Evolutionary conservation across 441 rosid genomes (phyloP).

Genomic region (Croton laevigatus): DNA sequence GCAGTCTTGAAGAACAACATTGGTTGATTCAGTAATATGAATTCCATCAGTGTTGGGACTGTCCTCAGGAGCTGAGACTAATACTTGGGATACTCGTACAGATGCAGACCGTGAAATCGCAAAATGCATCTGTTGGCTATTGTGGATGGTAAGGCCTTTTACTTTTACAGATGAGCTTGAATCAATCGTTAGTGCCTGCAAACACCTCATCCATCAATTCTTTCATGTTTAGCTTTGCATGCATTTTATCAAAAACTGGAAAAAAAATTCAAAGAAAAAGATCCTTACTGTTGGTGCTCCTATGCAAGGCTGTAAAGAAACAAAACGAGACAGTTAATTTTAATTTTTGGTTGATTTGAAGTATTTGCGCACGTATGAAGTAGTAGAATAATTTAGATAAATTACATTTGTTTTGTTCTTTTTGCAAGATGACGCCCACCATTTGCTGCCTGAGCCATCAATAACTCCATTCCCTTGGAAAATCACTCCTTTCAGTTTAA

Average conservation of each 20-base stretch:
- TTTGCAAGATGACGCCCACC: conserved; percentile 99
- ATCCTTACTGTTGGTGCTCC: conserved; percentile 81
- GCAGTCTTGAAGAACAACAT: conserved; percentile 72
- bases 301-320: conserved; percentile 76
- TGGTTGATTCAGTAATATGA: conserved; percentile 83
- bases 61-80: conserved; percentile 78
- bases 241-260: conserved; percentile 14
- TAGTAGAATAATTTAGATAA: conserved; percentile 13
- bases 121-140: conserved; percentile 96
- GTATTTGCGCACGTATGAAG: conserved; percentile 10
- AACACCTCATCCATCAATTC: conserved; percentile 21
- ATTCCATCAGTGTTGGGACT: conserved; percentile 99
- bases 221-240: conserved; percentile 3
- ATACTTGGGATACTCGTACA: conserved; percentile 59
- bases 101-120: conserved; percentile 65
- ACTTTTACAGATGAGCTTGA: conserved; percentile 75
- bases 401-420: conserved; percentile 83
- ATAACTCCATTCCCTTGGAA: conserved; percentile 90
- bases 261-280: conserved; percentile 16
- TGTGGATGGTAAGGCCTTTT: conserved; percentile 74
- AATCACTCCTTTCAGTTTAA: conserved; percentile 57
- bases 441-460: conserved; percentile 95
- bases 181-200: conserved; percentile 90
- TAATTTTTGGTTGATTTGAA: not conserved
- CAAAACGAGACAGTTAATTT: conserved; percentile 10